Evolutionary conservation across 176 grass and related monocot genomes (phyloP).

Genomic region (Leersia perrieri): DNA sequence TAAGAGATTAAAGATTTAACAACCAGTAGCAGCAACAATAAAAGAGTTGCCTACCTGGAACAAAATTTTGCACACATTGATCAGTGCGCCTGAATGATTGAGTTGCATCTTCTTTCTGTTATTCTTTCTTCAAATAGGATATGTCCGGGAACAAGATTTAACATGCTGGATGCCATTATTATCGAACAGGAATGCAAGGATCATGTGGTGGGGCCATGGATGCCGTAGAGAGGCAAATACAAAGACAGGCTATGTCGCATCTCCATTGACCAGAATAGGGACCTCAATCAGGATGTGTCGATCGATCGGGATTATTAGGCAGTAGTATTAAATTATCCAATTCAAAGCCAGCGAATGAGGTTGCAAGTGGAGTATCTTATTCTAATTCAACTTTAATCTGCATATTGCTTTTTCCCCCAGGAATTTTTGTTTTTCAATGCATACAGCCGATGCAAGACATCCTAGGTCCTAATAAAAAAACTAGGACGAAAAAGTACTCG

Average conservation of each 20-base stretch:
- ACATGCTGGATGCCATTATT: constrained; percentile 29
- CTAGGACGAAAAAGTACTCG: no score
- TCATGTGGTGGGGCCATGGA: constrained; percentile 23
- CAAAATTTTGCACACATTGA: background rate
- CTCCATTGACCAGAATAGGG: constrained; percentile 14
- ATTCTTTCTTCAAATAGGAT: background rate
- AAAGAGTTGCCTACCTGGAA: background rate
- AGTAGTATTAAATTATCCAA: background rate
- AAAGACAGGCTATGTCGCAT: constrained; percentile 1
- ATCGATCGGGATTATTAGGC: background rate
- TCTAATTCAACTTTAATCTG: no score
- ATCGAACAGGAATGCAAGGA: constrained; percentile 6
- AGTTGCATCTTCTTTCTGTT: background rate
- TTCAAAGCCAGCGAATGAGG: background rate
- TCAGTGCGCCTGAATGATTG: constrained; percentile 10
- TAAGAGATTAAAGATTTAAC: background rate
- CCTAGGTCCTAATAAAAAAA: no score
- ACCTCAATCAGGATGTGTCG: background rate
- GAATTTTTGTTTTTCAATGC: no score
- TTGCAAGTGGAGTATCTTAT: background rate
- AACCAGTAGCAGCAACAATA: background rate
- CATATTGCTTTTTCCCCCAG: no score
- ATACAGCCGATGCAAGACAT: no score
- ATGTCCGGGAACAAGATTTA: background rate
- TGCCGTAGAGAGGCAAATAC: constrained; percentile 1